Percentiles rank a stretch among this genome's conserved stretches.
phyloP scores from a whole-genome alignment of 1,284 basidiomycete genomes.

The Dichomitus squalens region DNA sequence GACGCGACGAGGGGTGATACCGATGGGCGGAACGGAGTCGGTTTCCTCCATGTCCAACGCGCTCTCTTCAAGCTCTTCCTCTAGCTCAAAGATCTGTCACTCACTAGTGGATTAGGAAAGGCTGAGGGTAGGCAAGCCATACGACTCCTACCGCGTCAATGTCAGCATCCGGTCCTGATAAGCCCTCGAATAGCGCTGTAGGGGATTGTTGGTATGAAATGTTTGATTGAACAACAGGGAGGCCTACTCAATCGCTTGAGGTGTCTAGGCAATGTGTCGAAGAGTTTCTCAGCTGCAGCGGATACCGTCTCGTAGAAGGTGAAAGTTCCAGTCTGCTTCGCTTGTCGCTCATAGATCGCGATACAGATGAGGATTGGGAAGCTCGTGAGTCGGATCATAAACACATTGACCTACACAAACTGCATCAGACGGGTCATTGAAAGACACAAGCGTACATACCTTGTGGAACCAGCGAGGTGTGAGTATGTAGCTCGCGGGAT shows the following conservation, averaged over 20 bases:
- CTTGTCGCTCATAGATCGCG: conserved; percentile 83
- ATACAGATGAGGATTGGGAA: conserved; percentile 86
- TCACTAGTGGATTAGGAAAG: conserved; percentile 1
- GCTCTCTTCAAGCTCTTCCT: conserved; percentile 63
- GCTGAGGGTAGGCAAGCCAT: not conserved
- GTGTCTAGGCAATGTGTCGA: conserved; percentile 72
- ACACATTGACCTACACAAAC: conserved; percentile 75
- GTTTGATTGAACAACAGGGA: not conserved
- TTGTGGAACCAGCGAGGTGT: conserved; percentile 86
- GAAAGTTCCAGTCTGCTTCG: conserved; percentile 60
- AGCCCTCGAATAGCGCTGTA: conserved; percentile 68
- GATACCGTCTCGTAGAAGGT: conserved; percentile 75
- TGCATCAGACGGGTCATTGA: conserved; percentile 7
- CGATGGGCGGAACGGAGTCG: conserved; percentile 30
- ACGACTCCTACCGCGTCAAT: conserved; percentile 65
- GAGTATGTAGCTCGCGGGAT: conserved; percentile 81
- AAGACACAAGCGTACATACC: conserved; percentile 37
- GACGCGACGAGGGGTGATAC: conserved; percentile 31
- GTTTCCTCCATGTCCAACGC: conserved; percentile 53
- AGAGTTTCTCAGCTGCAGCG: conserved; percentile 64
- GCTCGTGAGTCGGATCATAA: conserved; percentile 80
- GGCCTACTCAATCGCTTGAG: conserved; percentile 73
- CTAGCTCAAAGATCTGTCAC: conserved; percentile 79
- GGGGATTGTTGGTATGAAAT: not conserved
- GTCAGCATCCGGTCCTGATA: conserved; percentile 73